These are phyloP conservation scores for Astrocystis sublimbata DNA, from an alignment of 495 filamentous ascomycete genomes.

Conservation along the genomic window DNA sequence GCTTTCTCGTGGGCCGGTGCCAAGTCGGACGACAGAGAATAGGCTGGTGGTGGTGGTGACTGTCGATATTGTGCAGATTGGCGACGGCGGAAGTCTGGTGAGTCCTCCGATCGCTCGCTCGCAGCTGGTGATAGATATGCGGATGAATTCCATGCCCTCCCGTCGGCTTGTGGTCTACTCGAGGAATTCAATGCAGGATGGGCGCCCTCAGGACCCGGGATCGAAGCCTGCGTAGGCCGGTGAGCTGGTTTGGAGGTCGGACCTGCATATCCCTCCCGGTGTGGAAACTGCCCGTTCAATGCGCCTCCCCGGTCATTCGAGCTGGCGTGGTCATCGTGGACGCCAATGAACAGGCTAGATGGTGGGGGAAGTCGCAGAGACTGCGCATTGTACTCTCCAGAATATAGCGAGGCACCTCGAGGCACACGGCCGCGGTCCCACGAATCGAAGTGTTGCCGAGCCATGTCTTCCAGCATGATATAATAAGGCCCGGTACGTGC, in stretches of 20 bases:
- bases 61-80: conserved; percentile 21
- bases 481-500: conserved; percentile 41
- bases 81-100: conserved; percentile 27
- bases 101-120: conserved; percentile 41
- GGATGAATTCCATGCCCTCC: conserved; percentile 33
- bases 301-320: conserved; percentile 24
- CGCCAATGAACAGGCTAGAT: conserved; percentile 28
- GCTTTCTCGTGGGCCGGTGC: conserved; percentile 13
- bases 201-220: conserved; percentile 31
- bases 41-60: conserved; percentile 21
- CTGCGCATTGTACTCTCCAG: conserved; percentile 36
- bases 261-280: conserved; percentile 25
- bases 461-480: conserved; percentile 50
- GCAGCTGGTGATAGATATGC: conserved; percentile 37
- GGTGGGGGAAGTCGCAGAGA: conserved; percentile 32
- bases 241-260: conserved; percentile 24
- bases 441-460: conserved; percentile 45
- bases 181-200: conserved; percentile 26
- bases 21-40: conserved; percentile 20
- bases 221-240: conserved; percentile 28
- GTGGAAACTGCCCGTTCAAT: conserved; percentile 20
- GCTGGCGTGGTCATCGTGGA: conserved; percentile 22
- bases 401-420: conserved; percentile 40
- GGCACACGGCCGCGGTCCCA: conserved; percentile 45
- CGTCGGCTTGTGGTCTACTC: conserved; percentile 35